Conservation (phyloP, 345 rosid species). For the Euphorbia lathyris region DNA sequence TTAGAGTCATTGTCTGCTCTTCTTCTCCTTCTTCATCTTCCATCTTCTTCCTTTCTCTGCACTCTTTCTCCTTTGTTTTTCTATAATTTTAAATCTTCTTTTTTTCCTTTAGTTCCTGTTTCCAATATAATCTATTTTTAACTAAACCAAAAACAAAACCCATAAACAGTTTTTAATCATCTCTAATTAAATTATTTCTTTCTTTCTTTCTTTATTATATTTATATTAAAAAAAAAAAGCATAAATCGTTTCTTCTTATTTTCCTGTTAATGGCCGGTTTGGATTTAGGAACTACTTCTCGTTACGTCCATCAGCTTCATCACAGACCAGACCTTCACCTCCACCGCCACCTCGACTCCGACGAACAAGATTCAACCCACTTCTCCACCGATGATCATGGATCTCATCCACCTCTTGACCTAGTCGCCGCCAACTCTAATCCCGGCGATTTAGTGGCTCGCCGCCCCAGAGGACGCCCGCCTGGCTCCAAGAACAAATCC, state of each 20-base stretch:
- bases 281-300: constrained; percentile 59
- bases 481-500: constrained; percentile 89
- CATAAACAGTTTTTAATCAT: constrained; percentile 28
- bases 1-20: constrained; percentile 15
- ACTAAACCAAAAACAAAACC: constrained; percentile 25
- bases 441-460: constrained; percentile 43
- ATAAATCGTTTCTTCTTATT: constrained; percentile 20
- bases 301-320: constrained; percentile 47
- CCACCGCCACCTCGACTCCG: constrained; percentile 47
- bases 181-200: constrained; percentile 9
- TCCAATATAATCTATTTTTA: constrained; percentile 11
- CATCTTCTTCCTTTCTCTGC: constrained; percentile 7
- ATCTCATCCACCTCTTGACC: constrained; percentile 51
- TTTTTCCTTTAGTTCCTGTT: constrained; percentile 8
- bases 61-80: constrained; percentile 8
- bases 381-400: constrained; percentile 32
- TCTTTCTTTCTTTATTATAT: not conserved
- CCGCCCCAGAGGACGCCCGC: constrained; percentile 86
- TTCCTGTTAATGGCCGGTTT: constrained; percentile 53
- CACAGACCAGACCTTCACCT: constrained; percentile 58
- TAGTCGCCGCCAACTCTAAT: constrained; percentile 38
- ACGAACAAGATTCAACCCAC: constrained; percentile 36
- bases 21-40: not conserved
- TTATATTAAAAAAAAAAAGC: not conserved
- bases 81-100: constrained; percentile 14